Evolutionary conservation across 2,329 filamentous ascomycete species (phyloP), one percentile per base, ranked within the genome.

Genomic region (Hymenoscyphus albidus): DNA sequence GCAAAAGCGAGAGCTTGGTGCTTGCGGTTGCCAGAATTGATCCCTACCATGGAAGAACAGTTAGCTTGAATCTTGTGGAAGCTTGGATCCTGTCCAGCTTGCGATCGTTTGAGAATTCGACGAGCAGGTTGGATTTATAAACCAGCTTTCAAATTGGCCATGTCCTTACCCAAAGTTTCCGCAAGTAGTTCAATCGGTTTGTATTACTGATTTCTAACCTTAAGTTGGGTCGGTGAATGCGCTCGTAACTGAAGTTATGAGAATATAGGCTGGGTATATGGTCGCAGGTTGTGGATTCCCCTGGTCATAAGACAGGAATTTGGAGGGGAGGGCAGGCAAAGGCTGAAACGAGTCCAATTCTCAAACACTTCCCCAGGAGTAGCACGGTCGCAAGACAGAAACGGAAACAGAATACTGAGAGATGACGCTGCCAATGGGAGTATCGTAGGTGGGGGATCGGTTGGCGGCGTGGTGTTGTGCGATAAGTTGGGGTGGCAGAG

Each of bases 1-100:
- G 59, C 18, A 35, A 48, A 35, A 12, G 58, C 44, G 22, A 18
- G 9, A n/a, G 44, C 31, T 14, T 16, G 22, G 59, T 51, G 40
- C 22, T 18, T 40, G 16, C 14, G 40, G 42, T 48, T n/a, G 40
- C 40, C 44, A 51, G 9, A 27, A 51, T 61, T 14, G 31, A 62
- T 38, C 35, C 16, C 44, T 40, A 40, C n/a, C 38, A 39, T 38
- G 59, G 14, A 65, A 62, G 58, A 48, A 51, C 54, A 60, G 67
- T 71, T 65, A 72, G 69, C 71, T 71, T 69, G 66, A 70, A 65
- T 64, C 61, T 64, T 67, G 69, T 73, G 68, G 63, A 68, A 72
- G 64, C 61, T 40, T 57, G 27, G 54, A 27, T 7, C 44, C 44
- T 18, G n/a, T n/a, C 44, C 18, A 62, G 35, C 27, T 31, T 14